Percentiles rank a stretch among this genome's conserved stretches.
Evolutionary conservation across 202 grass and related monocot species (phyloP).

Genomic region (Elaeis oleifera): DNA sequence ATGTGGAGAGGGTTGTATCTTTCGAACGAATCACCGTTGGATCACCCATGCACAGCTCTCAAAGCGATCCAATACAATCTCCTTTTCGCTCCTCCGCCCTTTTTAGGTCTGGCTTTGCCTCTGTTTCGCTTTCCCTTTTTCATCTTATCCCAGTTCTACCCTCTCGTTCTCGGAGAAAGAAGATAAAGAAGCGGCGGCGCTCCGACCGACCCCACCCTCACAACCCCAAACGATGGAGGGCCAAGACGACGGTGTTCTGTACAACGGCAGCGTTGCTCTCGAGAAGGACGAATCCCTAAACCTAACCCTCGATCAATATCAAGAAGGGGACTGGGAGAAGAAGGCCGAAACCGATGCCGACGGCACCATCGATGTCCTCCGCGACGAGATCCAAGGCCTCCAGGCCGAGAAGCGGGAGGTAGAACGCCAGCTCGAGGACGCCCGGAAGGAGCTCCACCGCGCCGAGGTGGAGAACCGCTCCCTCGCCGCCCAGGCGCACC

Average conservation of each 20-base stretch:
- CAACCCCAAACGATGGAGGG: too few relatives aligned
- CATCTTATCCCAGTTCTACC: too few relatives aligned
- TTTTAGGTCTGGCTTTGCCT: too few relatives aligned
- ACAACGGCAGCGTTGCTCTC: constrained; percentile 31
- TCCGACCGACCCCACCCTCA: too few relatives aligned
- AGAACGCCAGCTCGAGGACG: constrained; percentile 34
- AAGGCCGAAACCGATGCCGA: constrained; percentile 31
- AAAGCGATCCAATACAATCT: too few relatives aligned
- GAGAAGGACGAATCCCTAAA: neutral
- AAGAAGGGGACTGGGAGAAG: constrained; percentile 3
- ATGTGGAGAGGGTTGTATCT: too few relatives aligned
- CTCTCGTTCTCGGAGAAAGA: too few relatives aligned
- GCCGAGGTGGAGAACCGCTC: constrained; percentile 16
- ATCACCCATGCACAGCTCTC: too few relatives aligned
- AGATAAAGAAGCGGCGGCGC: too few relatives aligned
- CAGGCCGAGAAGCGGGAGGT: constrained; percentile 32
- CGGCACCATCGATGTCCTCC: constrained; percentile 9
- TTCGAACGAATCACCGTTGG: too few relatives aligned
- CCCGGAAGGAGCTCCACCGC: neutral
- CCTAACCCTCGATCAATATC: constrained; percentile 8
- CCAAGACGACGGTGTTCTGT: neutral
- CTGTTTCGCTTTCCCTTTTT: too few relatives aligned
- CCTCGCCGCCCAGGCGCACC: constrained; percentile 23
- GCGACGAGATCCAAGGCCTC: constrained; percentile 39
- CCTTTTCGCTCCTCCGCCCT: too few relatives aligned